Percentiles rank a stretch among this genome's conserved stretches.
Evolutionary conservation across 164 flowering plant species (phyloP).

Genomic region (Liriodendron chinense): DNA sequence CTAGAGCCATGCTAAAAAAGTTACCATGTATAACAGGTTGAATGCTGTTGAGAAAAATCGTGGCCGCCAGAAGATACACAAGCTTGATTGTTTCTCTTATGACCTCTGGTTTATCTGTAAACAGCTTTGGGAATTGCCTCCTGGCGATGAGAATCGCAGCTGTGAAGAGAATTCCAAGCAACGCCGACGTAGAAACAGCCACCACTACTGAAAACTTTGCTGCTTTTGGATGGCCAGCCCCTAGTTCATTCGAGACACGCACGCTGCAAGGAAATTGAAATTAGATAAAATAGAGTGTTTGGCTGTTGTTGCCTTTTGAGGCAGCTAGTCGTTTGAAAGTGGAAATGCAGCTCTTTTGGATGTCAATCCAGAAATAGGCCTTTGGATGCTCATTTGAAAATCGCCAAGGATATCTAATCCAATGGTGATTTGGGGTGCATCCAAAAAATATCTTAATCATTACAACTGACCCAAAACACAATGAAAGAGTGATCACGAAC

Average conservation of each 20-base stretch:
- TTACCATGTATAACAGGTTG: conserved; percentile 53
- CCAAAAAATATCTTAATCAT: too few species aligned
- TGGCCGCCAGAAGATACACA: conserved; percentile 38
- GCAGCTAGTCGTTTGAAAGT: too few species aligned
- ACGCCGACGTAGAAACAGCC: conserved; percentile 23
- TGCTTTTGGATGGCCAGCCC: conserved; percentile 45
- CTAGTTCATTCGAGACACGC: conserved; percentile 54
- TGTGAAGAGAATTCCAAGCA: conserved; percentile 37
- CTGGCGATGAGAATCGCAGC: conserved; percentile 18
- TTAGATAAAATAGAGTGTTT: neutral
- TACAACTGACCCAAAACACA: neutral
- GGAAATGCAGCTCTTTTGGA: neutral
- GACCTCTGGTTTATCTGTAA: conserved; percentile 29
- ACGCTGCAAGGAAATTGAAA: conserved; percentile 30
- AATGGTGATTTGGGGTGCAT: too few species aligned
- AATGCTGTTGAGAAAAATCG: conserved; percentile 45
- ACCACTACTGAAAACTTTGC: conserved; percentile 44
- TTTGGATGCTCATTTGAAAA: too few species aligned
- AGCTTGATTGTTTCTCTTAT: conserved; percentile 36
- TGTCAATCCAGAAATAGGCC: too few species aligned
- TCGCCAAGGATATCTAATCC: too few species aligned
- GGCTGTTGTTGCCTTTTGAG: neutral
- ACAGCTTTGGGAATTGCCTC: conserved; percentile 31
- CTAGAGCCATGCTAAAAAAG: neutral
- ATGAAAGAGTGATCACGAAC: conserved; percentile 16